Base-by-base conservation (phyloP, 805 yeast species). In the Candida pini region DNA sequence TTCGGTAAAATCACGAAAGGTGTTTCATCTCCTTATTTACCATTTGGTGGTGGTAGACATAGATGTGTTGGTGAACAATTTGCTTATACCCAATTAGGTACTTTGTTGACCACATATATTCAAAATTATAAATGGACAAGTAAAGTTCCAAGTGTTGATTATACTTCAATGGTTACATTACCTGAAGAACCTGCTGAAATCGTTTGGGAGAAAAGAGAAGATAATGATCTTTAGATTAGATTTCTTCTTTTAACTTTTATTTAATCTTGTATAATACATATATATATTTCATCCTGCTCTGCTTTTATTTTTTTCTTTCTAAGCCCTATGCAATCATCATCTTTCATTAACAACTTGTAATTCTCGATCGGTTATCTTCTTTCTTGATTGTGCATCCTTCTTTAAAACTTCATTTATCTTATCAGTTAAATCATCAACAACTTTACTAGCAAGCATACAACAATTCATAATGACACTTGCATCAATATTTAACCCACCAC, bases 31-130 rank as follows among this genome's bases (percentile, higher is more conserved):
- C 96, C 97, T 39, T 92, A 87, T 65, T 76, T 92, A 58, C 98
- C 98, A 36, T 92, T 92, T 54, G 98, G 98, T 50, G 98, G 97
- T 62, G 98, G 98, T 48, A 84, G 98, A 73, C 98, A 92, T 63
- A 83, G 98, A 68, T 92, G 98, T 67, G 90, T 92, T 54, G 98
- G 98, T 58, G 98, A 92, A 65, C 97, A 90, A 60, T 92, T 92
- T 66, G 98, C 98, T 18, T 86, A 80, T 61, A 78, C 81, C 47
- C 98, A 92, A 69, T 73, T 92, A 46, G 96, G 96, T 32, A 79
- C 92, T 32, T 69, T 92, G 41, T 67, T 92, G 54, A 64, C 85
- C 25, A 75, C 87, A 13, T 84, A 69, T 57, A 71, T 90, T 22
- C 82, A 80, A 61, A 78, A 81, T 41, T 64, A 84, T 57, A 81